A percentile compares a stretch with the other conserved stretches of the same genome.
phyloP scores from a whole-genome alignment of 2,329 filamentous ascomycete species.

The Colletotrichum caudatum region DNA sequence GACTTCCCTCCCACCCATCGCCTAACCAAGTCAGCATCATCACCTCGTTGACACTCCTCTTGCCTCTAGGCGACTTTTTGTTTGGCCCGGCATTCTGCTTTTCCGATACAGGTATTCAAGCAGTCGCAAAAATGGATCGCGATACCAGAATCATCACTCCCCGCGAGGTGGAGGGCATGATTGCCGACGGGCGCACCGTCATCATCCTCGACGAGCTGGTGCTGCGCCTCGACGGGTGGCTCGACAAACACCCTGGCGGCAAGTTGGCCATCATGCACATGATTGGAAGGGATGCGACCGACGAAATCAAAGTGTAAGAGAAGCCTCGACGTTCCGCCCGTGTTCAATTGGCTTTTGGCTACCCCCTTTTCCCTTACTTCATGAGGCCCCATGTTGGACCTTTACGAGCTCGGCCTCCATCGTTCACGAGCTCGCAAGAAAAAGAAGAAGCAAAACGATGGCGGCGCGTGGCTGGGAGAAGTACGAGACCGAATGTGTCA shows the following conservation, averaged over 20 bases:
- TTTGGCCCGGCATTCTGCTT: not conserved
- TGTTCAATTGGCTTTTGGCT: conserved; percentile 5
- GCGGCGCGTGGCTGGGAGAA: conserved; percentile 3
- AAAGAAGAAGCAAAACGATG: not conserved
- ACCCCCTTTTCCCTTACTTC: not conserved
- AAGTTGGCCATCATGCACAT: conserved; percentile 70
- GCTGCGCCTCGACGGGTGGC: conserved; percentile 69
- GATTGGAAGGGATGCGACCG: conserved; percentile 69
- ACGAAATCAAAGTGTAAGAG: conserved; percentile 69
- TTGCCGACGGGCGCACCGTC: conserved; percentile 67
- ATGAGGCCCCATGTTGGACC: not conserved
- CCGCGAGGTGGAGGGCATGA: conserved; percentile 61
- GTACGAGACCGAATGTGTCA: conserved; percentile 3
- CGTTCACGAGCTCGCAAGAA: conserved; percentile 9
- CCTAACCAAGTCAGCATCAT: not conserved
- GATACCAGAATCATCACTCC: conserved; percentile 57
- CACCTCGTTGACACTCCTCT: not conserved
- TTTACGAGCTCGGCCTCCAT: not conserved
- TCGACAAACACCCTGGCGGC: conserved; percentile 70
- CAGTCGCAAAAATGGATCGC: conserved; percentile 50
- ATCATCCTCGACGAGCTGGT: conserved; percentile 68
- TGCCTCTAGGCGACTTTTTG: not conserved
- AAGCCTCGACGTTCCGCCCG: conserved; percentile 31
- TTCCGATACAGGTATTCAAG: not conserved
- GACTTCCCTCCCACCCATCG: not conserved